Percentiles rank a stretch among this genome's conserved stretches.
Conservation (phyloP, 2,329 filamentous ascomycete genomes). For the Orbilia brochopaga region DNA sequence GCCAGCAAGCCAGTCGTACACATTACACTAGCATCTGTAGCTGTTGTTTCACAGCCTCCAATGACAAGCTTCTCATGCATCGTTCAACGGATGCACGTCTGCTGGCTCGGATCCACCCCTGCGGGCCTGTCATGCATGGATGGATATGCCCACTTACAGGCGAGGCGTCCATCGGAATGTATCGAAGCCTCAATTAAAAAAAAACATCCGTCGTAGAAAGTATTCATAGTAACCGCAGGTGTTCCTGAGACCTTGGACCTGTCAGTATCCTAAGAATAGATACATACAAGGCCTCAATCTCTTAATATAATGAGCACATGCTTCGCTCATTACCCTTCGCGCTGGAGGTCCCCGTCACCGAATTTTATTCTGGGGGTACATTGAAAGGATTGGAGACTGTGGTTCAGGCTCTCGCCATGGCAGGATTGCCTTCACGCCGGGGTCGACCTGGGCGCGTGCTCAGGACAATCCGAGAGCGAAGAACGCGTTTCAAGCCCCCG, state of each 20-base stretch:
- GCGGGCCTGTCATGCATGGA: slow-evolving; percentile 18
- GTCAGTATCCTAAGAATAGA: slow-evolving; percentile 44
- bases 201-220: slow-evolving; percentile 5
- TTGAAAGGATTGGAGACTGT: slow-evolving; percentile 47
- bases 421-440: slow-evolving; percentile 19
- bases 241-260: slow-evolving; percentile 17
- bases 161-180: slow-evolving; percentile 37
- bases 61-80: slow-evolving; percentile 50
- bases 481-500: slow-evolving; percentile 43
- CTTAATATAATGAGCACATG: not conserved
- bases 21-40: slow-evolving; percentile 1
- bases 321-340: slow-evolving; percentile 39
- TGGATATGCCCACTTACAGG: slow-evolving; percentile 20
- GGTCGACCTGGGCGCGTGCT: slow-evolving; percentile 46
- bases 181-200: slow-evolving; percentile 29
- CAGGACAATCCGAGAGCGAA: slow-evolving; percentile 28
- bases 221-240: slow-evolving; percentile 49
- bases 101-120: slow-evolving; percentile 19
- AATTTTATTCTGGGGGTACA: slow-evolving; percentile 28
- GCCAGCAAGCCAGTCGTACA: slow-evolving; percentile 18
- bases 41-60: slow-evolving; percentile 39
- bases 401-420: slow-evolving; percentile 20
- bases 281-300: slow-evolving; percentile 1
- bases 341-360: slow-evolving; percentile 36
- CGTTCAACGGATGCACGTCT: slow-evolving; percentile 44